Percentiles rank a stretch among this genome's conserved stretches.
Evolutionary conservation across 352 stramenopile genomes (phyloP).

Genomic region (Phytophthora vignae): DNA sequence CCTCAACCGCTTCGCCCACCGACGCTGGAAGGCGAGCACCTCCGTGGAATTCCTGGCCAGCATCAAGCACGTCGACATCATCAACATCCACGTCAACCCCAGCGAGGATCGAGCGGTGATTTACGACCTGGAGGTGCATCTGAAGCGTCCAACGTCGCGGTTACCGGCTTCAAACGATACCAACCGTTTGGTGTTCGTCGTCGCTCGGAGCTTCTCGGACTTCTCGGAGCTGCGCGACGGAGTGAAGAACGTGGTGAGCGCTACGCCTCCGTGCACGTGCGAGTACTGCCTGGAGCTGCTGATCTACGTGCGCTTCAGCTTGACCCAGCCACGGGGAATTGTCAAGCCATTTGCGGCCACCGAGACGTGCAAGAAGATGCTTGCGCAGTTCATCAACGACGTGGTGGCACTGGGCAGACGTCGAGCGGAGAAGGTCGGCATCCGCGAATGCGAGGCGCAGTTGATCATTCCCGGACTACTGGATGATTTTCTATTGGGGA

Average conservation of each 20-base stretch:
- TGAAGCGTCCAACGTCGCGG: conserved; percentile 21
- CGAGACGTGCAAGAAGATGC: conserved; percentile 50
- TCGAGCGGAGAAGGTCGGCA: conserved; percentile 20
- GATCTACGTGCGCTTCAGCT: conserved; percentile 52
- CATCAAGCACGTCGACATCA: conserved; percentile 50
- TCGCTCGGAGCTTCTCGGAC: conserved; percentile 59
- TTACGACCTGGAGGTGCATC: conserved; percentile 54
- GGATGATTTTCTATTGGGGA: conserved; percentile 39
- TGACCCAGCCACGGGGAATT: conserved; percentile 41
- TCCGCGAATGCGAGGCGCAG: conserved; percentile 38
- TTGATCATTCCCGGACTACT: conserved; percentile 42
- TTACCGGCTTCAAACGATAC: background rate
- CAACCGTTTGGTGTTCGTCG: background rate
- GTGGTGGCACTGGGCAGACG: conserved; percentile 41
- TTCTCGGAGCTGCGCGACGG: conserved; percentile 50
- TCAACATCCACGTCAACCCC: conserved; percentile 17
- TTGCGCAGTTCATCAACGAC: conserved; percentile 47
- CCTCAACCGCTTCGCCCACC: conserved; percentile 39
- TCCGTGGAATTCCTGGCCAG: conserved; percentile 45
- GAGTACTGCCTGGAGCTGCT: conserved; percentile 59
- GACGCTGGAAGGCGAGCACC: conserved; percentile 24
- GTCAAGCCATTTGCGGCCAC: conserved; percentile 35
- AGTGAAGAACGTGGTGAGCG: conserved; percentile 28
- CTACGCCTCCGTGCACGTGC: conserved; percentile 45
- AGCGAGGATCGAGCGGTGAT: conserved; percentile 24